Evolutionary conservation across 2,329 filamentous ascomycete species (phyloP).

Genomic region (Phialemoniopsis sp.): DNA sequence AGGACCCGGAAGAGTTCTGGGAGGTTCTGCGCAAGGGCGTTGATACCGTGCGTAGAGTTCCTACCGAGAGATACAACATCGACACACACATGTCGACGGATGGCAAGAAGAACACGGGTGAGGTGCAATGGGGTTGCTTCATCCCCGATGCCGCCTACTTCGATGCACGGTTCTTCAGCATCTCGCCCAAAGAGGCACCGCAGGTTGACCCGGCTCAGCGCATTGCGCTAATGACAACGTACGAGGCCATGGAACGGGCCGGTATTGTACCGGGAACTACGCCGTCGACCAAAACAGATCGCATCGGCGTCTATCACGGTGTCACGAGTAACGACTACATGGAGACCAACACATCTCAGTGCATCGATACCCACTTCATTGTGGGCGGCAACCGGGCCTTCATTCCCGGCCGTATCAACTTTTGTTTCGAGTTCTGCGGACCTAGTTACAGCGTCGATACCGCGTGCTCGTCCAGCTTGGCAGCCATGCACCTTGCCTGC

Average conservation of each 20-base stretch:
- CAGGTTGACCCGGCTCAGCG: constrained; percentile 75
- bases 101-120: constrained; percentile 58
- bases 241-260: constrained; percentile 75
- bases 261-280: constrained; percentile 66
- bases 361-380: constrained; percentile 54
- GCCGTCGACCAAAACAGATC: constrained; percentile 53
- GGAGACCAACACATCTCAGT: constrained; percentile 69
- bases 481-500: constrained; percentile 51
- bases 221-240: constrained; percentile 68
- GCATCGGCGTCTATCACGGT: constrained; percentile 71
- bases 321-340: constrained; percentile 75
- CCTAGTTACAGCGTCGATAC: constrained; percentile 33
- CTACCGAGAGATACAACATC: too few species aligned
- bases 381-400: constrained; percentile 47
- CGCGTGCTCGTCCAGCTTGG: constrained; percentile 32
- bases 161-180: constrained; percentile 77
- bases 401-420: constrained; percentile 43
- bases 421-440: constrained; percentile 33
- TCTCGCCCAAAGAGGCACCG: constrained; percentile 70
- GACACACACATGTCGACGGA: constrained; percentile 1
- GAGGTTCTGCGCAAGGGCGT: neutral
- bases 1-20: neutral
- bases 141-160: constrained; percentile 69
- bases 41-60: neutral
- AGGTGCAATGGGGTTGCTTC: constrained; percentile 64